Evolutionary conservation across 495 filamentous ascomycete genomes (phyloP), one percentile per base, ranked within the genome.

Genomic region (Saxophila tyrrhenica): DNA sequence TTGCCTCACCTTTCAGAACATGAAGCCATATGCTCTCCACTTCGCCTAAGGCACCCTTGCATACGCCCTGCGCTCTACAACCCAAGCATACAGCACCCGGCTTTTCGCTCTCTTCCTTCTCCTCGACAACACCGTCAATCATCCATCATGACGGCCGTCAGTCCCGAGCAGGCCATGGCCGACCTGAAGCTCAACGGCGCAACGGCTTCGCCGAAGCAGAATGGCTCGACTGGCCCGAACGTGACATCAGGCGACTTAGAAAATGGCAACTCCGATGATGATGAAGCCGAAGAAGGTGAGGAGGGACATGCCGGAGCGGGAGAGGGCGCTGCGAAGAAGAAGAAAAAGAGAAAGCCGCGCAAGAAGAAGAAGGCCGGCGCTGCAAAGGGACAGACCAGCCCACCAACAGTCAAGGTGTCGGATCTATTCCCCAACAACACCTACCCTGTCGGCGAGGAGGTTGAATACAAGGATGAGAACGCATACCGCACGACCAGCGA

Each of bases 401-500:
- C 80, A 25, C 80, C 80, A 1, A 69, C 77, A 25, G 66, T 81
- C 3, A 75, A 73, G 1, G 48, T 83, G 16, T 61, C 67, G 19
- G 62, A 74, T 22, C 65, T 84, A 11, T 81, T 78, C 60, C 73
- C 73, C 16, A 60, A 69, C 41, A 67, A 66, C 32, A 63, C 71
- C 17, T 83, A 77, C 58, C 79, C 79, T 1, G 57, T 67, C 11
- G 80, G 80, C 25, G 73, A 82, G 62, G 62, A 74, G 51, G 68
- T 70, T 50, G 68, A 68, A 19, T 79, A 81, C 64, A 52, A 61
- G 22, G 65, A 74, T 48, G 74, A 80, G 1, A 81, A 82, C 54
- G 66, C 67, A 7, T 73, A 69, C 50, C 76, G 80, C 29, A 82
- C 79, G 2, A 81, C 80, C 1, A 75, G 60, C 50, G 79, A 79